Base-by-base conservation (phyloP, 768 basidiomycete genomes). In the Amanita thiersii region DNA sequence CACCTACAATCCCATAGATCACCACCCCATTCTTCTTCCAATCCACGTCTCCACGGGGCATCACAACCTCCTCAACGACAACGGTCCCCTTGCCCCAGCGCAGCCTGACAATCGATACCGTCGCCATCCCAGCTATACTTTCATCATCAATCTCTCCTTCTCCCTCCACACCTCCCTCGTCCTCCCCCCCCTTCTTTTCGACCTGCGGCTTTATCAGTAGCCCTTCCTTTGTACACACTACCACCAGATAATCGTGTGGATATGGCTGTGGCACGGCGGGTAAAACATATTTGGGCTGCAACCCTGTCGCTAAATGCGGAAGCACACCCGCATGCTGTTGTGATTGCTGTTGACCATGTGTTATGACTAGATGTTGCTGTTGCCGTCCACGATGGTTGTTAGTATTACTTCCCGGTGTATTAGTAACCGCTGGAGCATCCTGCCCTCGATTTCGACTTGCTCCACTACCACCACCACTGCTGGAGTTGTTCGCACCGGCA, bases 261-360 rank as follows among this genome's bases (percentile, higher is more conserved):
- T 72, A 74, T 19, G 85, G 85, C 55, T 87, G 83, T n/a, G 81
- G 81, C 10, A 81, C 59, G 2, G 86, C 72, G 6, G 86, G 81
- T 14, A 85, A 63, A 44, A 73, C 58, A 46, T 76, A 70, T 59
- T 73, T 80, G 2, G 80, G 83, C 39, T 75, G 78, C n/a, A 85
- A 62, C 20, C 62, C 64, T 4, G 59, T 47, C 11, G 57, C 44
- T 28, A 59, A 55, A 35, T 49, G 49, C 8, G 38, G 35, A 15
- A 43, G 41, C 25, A 33, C 33, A 19, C 32, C 35, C n/a, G 41
- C n/a, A 11, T 14, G 11, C n/a, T 8, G 14, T 24, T 17, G 15
- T 40, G 24, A 37, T 8, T n/a, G 20, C 36, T 17, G 34, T 28
- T 17, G 38, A 39, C 31, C 35, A 29, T 47, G 44, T 31, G 19